These are phyloP conservation scores for Haplosporangium gracile DNA, from an alignment of 192 early-diverging fungal species.

Conservation along the genomic window DNA sequence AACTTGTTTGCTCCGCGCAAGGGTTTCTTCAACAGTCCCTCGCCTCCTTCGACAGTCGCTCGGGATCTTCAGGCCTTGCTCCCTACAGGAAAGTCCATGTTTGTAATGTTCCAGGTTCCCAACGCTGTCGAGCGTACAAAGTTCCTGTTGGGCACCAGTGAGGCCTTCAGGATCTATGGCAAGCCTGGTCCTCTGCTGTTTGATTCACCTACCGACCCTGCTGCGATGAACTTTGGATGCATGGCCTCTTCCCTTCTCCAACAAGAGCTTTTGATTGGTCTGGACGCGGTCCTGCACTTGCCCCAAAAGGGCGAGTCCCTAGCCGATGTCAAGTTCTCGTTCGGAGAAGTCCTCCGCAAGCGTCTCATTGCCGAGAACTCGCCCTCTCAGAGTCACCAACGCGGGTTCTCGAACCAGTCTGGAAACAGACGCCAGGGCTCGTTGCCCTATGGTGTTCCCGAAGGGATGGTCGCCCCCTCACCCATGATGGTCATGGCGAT, in stretches of 20 bases:
- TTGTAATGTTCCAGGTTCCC: constrained; percentile 52
- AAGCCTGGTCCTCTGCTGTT: constrained; percentile 47
- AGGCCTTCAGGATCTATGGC: constrained; percentile 54
- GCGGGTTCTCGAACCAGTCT: constrained; percentile 15
- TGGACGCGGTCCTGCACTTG: constrained; percentile 49
- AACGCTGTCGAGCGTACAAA: constrained; percentile 47
- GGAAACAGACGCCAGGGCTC: constrained; percentile 13
- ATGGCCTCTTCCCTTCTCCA: constrained; percentile 50
- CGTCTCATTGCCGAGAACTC: constrained; percentile 49
- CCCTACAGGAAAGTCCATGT: constrained; percentile 42
- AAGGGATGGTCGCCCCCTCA: constrained; percentile 27
- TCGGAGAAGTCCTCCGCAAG: constrained; percentile 58
- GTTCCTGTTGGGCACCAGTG: constrained; percentile 43
- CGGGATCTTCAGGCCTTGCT: constrained; percentile 38
- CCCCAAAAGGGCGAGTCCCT: constrained; percentile 54
- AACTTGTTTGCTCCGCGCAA: constrained; percentile 25
- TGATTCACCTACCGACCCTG: constrained; percentile 47
- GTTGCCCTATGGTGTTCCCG: constrained; percentile 12
- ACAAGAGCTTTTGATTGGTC: constrained; percentile 47
- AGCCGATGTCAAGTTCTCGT: constrained; percentile 59
- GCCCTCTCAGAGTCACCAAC: background rate
- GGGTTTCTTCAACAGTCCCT: constrained; percentile 42
- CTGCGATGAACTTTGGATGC: constrained; percentile 57
- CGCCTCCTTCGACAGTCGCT: constrained; percentile 25
- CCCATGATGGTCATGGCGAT: constrained; percentile 52